phyloP scores from a whole-genome alignment of 176 grass and related monocot genomes.

The Carex myosuroides region DNA sequence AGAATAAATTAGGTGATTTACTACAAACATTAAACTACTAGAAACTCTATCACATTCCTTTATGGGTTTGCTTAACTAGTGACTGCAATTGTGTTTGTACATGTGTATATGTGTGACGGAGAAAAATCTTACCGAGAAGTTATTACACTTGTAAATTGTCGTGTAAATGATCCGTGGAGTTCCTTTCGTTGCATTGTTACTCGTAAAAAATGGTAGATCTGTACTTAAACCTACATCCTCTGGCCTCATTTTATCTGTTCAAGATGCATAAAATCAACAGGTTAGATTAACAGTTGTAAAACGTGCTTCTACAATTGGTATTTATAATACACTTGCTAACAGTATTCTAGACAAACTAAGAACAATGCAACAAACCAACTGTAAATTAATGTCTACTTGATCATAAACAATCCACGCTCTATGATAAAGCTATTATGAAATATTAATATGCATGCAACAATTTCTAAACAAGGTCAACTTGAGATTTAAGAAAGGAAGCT shows the following conservation, averaged over 20 bases:
- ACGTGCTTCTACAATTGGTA: not conserved
- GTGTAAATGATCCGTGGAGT: constrained; percentile 45
- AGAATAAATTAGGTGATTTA: not conserved
- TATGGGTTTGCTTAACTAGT: not conserved
- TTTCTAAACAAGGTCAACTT: not conserved
- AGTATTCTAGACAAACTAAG: not conserved
- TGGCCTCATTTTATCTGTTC: constrained; percentile 69
- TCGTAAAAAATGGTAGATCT: constrained; percentile 43
- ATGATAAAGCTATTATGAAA: not conserved
- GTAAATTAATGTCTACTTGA: not conserved
- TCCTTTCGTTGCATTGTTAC: constrained; percentile 1
- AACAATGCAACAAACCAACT: not conserved
- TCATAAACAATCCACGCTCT: not conserved
- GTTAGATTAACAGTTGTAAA: not conserved
- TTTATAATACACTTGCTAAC: not conserved
- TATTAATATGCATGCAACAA: constrained; percentile 1
- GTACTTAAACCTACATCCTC: constrained; percentile 60
- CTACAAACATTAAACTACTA: not conserved
- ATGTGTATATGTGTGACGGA: not conserved
- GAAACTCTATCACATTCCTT: not conserved
- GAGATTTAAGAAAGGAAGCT: constrained; percentile 8
- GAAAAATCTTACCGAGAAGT: constrained; percentile 53
- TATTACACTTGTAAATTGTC: constrained; percentile 48
- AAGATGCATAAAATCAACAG: not conserved
- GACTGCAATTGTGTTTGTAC: not conserved